Evolutionary conservation across 2,329 filamentous ascomycete species (phyloP).

Genomic region (Didymella glomerata): DNA sequence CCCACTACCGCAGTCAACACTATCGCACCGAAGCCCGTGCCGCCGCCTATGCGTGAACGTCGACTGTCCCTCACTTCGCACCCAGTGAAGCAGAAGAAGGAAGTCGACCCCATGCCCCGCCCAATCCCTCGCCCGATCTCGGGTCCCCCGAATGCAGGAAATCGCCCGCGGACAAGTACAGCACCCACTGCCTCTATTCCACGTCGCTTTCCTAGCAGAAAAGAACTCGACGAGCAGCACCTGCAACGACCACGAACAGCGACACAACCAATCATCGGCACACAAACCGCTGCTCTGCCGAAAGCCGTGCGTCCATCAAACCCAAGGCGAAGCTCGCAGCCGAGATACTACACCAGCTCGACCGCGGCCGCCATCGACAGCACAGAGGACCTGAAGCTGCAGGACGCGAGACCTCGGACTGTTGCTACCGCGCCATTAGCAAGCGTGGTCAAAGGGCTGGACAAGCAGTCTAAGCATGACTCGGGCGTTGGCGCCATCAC

Average conservation of each 20-base stretch:
- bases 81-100: background rate
- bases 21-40: conserved; percentile 2
- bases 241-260: conserved; percentile 16
- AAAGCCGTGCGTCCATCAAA: conserved; percentile 3
- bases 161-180: conserved; percentile 17
- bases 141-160: background rate
- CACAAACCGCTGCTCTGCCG: background rate
- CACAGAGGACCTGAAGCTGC: conserved; percentile 10
- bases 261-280: background rate
- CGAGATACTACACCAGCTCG: conserved; percentile 29
- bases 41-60: conserved; percentile 3
- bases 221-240: conserved; percentile 13
- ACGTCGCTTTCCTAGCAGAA: conserved; percentile 11
- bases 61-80: conserved; percentile 9
- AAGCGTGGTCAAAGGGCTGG: background rate
- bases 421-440: background rate
- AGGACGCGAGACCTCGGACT: background rate
- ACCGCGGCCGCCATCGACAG: conserved; percentile 6
- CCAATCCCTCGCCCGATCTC: conserved; percentile 19
- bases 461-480: conserved; percentile 14
- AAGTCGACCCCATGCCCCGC: conserved; percentile 6
- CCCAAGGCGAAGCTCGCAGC: conserved; percentile 16
- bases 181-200: conserved; percentile 13
- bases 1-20: conserved; percentile 1
- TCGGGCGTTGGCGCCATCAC: conserved; percentile 9